Base-by-base conservation (phyloP, 2,329 filamentous ascomycete genomes). In the Nigrospora oryzae region DNA sequence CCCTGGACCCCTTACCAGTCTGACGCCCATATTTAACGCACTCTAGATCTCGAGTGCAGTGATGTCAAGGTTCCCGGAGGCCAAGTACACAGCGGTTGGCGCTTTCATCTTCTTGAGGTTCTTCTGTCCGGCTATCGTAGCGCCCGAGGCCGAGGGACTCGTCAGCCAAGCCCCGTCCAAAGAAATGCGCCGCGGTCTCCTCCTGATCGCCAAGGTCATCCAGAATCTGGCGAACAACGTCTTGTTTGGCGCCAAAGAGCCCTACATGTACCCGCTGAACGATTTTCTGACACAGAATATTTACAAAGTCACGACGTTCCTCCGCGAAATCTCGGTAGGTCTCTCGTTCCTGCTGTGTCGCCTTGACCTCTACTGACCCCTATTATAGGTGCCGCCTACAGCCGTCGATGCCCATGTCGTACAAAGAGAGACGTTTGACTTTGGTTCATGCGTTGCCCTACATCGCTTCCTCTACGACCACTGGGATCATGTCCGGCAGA, bases 161-260 rank as follows among this genome's bases (percentile, higher is more conserved):
- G 77, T 85, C 15, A 65, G 71, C 14, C 68, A 68, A 2, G 56
- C 77, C 3, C 81, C 81, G 6, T 81, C 81, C 1, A 84, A 84
- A 57, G 81, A 84, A 53, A 83, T 85, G 77, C 73, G 83, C 15
- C 73, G 82, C 44, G 81, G 82, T 4, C 67, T 86, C 6, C 68
- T 86, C 30, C 69, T 86, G 31, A 85, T 86, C 51, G 81, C 83
- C 41, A 86, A 86, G 56, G 77, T 86, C 46, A 76, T 86, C 17
- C 83, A 86, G 53, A 85, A 84, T 54, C 66, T 86, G 33, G 83
- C 82, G 33, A 86, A 86, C 54, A 86, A 86, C 46, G 81, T 85
- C 28, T 67, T 85, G 2, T 86, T 86, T 52, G 82, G 83, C 4
- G 79, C 80, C 32, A 86, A 86, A 59, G 82, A 86, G 56, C 78